Base-by-base conservation (phyloP, 352 stramenopile species). In the Phytophthora constricta region DNA sequence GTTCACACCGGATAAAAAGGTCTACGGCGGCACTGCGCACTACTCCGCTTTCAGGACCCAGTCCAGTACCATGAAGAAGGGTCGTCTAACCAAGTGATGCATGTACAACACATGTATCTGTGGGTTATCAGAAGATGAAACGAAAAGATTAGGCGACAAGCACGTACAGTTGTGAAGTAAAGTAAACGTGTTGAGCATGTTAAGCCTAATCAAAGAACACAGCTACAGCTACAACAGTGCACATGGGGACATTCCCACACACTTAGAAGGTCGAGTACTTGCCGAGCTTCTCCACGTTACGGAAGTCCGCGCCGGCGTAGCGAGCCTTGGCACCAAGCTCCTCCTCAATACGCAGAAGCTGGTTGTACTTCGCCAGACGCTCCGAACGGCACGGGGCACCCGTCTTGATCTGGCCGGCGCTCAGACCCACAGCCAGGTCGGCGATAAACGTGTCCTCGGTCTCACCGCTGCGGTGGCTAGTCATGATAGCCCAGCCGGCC, bases 381-480 rank as follows among this genome's bases (percentile, higher is more conserved):
- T 99, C 98, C 54, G 94, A 98, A 84, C 97, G 89, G 90, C 97
- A 99, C 45, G 97, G 97, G 28, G 97, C 97, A 53, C 98, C 97
- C 22, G 98, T 99, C 96, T 99, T 99, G 88, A 99, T 99, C 90
- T 99, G 95, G 53, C 98, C 98, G 10, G 97, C 98, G 77, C 91
- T 98, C 52, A 99, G 81, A 73, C 98, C 98, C 61, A 99, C 98
- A 26, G 98, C 97, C 53, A 99, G 86, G 81, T 99, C 98, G 33
- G 98, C 98, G 84, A 99, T 99, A 90, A 99, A 99, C 60, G 94
- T 97, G 87, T 99, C 98, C 83, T 99, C 98, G 11, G 98, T 99
- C 84, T 99, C 98, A 70, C 98, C 98, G 65, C 89, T 98, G 66
- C 98, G 92, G 84, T 99, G 98, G 73, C 89, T 98, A 43, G 96